phyloP scores from a whole-genome alignment of 495 filamentous ascomycete genomes.

The Xylaria flabelliformis region DNA sequence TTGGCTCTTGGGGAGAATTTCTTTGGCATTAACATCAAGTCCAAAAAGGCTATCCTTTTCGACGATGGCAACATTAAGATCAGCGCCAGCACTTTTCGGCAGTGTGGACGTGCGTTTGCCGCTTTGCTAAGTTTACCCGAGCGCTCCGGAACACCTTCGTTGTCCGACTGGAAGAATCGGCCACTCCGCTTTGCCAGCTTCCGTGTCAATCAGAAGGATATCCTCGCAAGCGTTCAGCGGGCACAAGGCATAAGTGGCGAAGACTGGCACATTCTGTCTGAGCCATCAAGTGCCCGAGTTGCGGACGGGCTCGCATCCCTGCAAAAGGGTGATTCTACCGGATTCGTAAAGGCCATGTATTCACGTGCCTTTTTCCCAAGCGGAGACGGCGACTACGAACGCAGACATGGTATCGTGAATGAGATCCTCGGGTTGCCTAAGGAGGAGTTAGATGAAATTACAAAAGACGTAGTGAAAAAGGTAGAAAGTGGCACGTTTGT shows the following conservation, averaged over 20 bases:
- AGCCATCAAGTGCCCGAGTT: slow-evolving; percentile 49
- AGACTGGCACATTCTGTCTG: slow-evolving; percentile 59
- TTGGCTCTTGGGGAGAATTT: slow-evolving; percentile 21
- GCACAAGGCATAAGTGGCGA: slow-evolving; percentile 51
- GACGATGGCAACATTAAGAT: slow-evolving; percentile 33
- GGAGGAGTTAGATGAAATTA: slow-evolving; percentile 61
- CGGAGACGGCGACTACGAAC: slow-evolving; percentile 46
- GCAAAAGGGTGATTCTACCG: slow-evolving; percentile 48
- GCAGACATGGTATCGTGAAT: slow-evolving; percentile 49
- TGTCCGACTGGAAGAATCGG: slow-evolving; percentile 43
- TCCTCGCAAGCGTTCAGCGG: slow-evolving; percentile 50
- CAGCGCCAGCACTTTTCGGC: slow-evolving; percentile 41
- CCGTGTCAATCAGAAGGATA: slow-evolving; percentile 45
- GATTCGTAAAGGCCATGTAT: slow-evolving; percentile 58
- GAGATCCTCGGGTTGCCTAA: slow-evolving; percentile 53
- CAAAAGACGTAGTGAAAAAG: slow-evolving; percentile 43
- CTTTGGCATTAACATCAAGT: slow-evolving; percentile 34
- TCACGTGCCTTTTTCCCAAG: slow-evolving; percentile 53
- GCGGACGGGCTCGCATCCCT: slow-evolving; percentile 44
- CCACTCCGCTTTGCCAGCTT: slow-evolving; percentile 48
- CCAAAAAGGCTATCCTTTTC: slow-evolving; percentile 34
- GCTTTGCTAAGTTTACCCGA: slow-evolving; percentile 38
- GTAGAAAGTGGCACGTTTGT: neutral
- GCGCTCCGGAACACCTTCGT: slow-evolving; percentile 23
- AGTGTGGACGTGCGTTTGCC: slow-evolving; percentile 43